These are phyloP conservation scores for Beauveria pseudobassiana DNA, from an alignment of 2,329 filamentous ascomycete genomes.

Conservation along the genomic window DNA sequence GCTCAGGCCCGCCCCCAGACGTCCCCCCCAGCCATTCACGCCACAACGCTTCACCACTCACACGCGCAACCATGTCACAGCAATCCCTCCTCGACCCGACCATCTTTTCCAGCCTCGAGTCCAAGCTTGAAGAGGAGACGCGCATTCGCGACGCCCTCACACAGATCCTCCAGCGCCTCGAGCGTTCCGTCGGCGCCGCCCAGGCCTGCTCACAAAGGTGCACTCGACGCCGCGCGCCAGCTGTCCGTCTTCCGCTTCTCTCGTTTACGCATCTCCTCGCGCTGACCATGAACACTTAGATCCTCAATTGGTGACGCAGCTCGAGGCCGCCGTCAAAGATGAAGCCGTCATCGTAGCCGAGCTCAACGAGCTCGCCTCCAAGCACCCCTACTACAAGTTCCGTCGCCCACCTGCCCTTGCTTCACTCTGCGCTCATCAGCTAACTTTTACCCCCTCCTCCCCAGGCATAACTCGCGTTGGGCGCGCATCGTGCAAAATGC, in stretches of 20 bases:
- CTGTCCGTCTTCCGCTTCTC: slow-evolving; percentile 30
- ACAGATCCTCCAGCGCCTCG: slow-evolving; percentile 72
- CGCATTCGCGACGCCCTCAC: slow-evolving; percentile 75
- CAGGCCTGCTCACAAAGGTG: slow-evolving; percentile 77
- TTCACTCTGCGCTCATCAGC: neutral
- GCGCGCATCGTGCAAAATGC: slow-evolving; percentile 74
- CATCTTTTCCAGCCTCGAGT: slow-evolving; percentile 82
- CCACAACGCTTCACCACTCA: neutral
- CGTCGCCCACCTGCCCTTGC: slow-evolving; percentile 11
- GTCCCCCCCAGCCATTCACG: neutral
- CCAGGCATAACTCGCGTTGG: slow-evolving; percentile 77
- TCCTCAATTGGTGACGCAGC: slow-evolving; percentile 57
- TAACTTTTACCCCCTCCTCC: neutral
- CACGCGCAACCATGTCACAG: slow-evolving; percentile 22
- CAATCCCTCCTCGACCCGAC: slow-evolving; percentile 55
- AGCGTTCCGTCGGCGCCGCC: slow-evolving; percentile 73
- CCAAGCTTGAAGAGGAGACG: slow-evolving; percentile 82
- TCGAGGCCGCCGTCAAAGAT: slow-evolving; percentile 63
- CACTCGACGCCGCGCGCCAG: slow-evolving; percentile 71
- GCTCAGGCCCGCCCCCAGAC: neutral
- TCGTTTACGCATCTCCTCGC: neutral
- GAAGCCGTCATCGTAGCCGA: slow-evolving; percentile 64
- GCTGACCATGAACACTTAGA: slow-evolving; percentile 39
- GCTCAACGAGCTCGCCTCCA: slow-evolving; percentile 66
- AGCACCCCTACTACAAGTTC: slow-evolving; percentile 94